These are phyloP conservation scores for Jamesozyma piceae DNA, from an alignment of 805 yeast species.

Conservation along the genomic window DNA sequence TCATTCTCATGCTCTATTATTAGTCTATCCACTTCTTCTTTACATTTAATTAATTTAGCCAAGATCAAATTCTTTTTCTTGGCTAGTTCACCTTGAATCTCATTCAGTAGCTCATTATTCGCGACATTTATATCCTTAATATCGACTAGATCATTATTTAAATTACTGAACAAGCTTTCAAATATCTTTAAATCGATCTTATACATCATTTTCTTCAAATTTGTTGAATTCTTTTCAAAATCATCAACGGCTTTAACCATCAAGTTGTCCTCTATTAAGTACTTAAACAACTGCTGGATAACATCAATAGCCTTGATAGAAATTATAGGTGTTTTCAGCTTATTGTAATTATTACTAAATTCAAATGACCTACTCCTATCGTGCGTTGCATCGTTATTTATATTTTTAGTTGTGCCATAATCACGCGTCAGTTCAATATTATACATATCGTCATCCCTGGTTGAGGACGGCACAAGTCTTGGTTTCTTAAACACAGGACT, in stretches of 20 bases:
- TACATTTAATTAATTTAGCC: neutral
- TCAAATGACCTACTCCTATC: neutral
- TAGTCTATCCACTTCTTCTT: neutral
- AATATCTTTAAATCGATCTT: conserved; percentile 24
- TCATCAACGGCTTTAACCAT: conserved; percentile 20
- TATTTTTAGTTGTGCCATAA: neutral
- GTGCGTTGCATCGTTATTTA: neutral
- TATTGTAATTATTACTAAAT: conserved; percentile 1
- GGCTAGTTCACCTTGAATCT: neutral
- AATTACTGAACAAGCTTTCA: conserved; percentile 11
- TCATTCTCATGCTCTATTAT: neutral
- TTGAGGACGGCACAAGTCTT: neutral
- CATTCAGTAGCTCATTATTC: conserved; percentile 19
- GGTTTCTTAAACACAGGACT: conserved; percentile 1
- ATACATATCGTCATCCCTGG: neutral
- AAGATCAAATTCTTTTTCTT: neutral
- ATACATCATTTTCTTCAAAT: conserved; percentile 13
- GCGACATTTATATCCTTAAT: conserved; percentile 26
- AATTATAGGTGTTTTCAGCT: conserved; percentile 17
- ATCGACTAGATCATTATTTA: conserved; percentile 22
- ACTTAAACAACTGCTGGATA: conserved; percentile 13
- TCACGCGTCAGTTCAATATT: conserved; percentile 3
- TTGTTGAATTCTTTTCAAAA: conserved; percentile 11
- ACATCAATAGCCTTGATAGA: conserved; percentile 23
- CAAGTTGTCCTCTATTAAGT: conserved; percentile 17